These are phyloP conservation scores for Alternaria sp. DNA, from an alignment of 2,329 filamentous ascomycete species.

Conservation along the genomic window DNA sequence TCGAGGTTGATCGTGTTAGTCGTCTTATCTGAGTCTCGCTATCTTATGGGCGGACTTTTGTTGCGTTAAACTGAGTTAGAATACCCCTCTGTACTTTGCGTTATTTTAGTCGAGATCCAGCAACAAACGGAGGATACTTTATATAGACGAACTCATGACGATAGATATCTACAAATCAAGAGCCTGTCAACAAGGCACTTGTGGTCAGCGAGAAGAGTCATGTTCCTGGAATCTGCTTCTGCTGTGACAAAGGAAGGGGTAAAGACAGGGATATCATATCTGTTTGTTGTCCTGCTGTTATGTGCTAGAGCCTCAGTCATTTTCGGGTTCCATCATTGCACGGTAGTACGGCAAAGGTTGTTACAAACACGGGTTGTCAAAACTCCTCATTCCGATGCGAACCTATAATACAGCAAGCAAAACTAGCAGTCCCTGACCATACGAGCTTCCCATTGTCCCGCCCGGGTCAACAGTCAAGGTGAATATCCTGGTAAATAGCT, in stretches of 20 bases:
- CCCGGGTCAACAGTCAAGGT: constrained; percentile 22
- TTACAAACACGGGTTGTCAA: constrained; percentile 1
- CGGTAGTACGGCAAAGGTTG: neutral
- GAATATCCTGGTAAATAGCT: constrained; percentile 29
- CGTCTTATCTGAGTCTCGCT: constrained; percentile 9
- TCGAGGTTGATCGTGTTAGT: constrained; percentile 39
- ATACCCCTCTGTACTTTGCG: constrained; percentile 14
- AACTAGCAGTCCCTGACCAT: constrained; percentile 26
- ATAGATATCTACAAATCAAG: neutral
- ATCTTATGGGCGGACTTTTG: neutral
- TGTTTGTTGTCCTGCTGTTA: neutral
- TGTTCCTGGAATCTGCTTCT: neutral
- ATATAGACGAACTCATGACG: neutral
- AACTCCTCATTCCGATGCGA: constrained; percentile 35
- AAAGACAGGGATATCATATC: neutral
- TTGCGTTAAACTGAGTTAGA: neutral
- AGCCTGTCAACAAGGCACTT: no score
- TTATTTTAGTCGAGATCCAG: neutral
- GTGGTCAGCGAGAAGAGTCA: neutral
- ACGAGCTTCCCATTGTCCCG: constrained; percentile 10
- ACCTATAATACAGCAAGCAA: constrained; percentile 48
- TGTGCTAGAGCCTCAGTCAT: neutral
- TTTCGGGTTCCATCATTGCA: neutral
- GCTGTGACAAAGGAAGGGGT: neutral
- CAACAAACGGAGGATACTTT: neutral